Conservation (phyloP, 371 early-diverging fungal genomes). For the Rhizopus arrhizus region DNA sequence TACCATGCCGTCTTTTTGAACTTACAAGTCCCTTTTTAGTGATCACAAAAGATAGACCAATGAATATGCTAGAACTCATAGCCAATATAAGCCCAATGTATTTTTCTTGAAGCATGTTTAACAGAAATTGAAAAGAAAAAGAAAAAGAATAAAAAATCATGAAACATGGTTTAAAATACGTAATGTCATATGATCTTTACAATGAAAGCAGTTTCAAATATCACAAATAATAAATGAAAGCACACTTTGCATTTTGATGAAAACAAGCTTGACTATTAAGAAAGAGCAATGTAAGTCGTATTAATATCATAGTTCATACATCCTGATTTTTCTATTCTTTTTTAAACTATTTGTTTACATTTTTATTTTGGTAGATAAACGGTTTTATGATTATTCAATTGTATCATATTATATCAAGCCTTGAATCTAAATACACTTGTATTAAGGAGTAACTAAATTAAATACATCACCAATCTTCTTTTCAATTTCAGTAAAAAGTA, state of each 20-base stretch:
- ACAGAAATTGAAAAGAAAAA: constrained; percentile 8
- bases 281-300: no score
- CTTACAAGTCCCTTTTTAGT: constrained; percentile 85
- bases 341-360: no score
- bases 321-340: no score
- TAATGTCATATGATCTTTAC: neutral
- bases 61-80: constrained; percentile 75
- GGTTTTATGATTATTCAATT: no score
- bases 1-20: constrained; percentile 51
- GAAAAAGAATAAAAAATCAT: constrained; percentile 2
- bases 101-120: constrained; percentile 65
- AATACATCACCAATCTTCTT: no score
- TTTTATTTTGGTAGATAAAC: no score
- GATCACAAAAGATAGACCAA: constrained; percentile 82
- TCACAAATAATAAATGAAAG: neutral
- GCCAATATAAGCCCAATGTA: constrained; percentile 85
- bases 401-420: no score
- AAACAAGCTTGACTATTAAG: no score
- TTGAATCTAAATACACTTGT: no score
- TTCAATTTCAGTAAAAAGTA: no score
- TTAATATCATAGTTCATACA: no score
- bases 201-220: neutral
- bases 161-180: neutral
- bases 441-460: no score
- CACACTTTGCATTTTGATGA: neutral